Percentiles rank a stretch among this genome's conserved stretches.
Conservation (phyloP, 352 stramenopile genomes). For the Pythium scleroteichum region DNA sequence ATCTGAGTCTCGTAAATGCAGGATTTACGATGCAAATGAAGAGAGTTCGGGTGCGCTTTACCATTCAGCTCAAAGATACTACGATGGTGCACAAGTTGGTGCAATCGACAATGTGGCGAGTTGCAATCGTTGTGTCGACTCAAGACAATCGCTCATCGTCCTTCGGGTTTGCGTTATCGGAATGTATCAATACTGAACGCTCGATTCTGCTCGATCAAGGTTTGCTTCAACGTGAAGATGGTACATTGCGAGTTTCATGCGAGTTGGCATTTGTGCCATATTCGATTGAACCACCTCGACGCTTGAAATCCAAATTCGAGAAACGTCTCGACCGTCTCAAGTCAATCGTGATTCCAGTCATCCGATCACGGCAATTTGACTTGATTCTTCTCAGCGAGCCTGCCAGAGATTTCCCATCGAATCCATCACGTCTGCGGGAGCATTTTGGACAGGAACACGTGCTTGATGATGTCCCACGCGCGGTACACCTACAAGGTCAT, state of each 20-base stretch:
- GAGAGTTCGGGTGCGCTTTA: constrained; percentile 4
- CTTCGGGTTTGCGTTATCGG: constrained; percentile 17
- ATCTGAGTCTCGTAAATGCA: constrained; percentile 9
- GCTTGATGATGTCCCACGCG: neutral
- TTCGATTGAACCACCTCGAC: neutral
- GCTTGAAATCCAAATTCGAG: neutral
- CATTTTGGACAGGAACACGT: constrained; percentile 3
- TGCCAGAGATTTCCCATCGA: constrained; percentile 9
- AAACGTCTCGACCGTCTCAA: neutral
- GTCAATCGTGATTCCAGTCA: constrained; percentile 12
- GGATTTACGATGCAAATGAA: constrained; percentile 24
- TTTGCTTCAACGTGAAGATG: constrained; percentile 17
- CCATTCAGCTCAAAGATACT: neutral
- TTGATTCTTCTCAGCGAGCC: constrained; percentile 27
- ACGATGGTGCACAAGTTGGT: neutral
- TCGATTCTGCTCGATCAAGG: constrained; percentile 21
- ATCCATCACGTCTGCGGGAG: constrained; percentile 15
- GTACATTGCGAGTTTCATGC: constrained; percentile 12
- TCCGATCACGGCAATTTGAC: constrained; percentile 16
- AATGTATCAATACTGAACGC: constrained; percentile 7
- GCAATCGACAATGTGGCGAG: constrained; percentile 8
- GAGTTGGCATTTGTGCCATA: constrained; percentile 14
- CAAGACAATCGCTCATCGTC: neutral
- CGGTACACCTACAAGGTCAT: neutral
- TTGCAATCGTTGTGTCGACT: constrained; percentile 2